A percentile compares a stretch with the other conserved stretches of the same genome.
Conservation (phyloP, 192 early-diverging fungal genomes). For the Helicostylum pulchrum region DNA sequence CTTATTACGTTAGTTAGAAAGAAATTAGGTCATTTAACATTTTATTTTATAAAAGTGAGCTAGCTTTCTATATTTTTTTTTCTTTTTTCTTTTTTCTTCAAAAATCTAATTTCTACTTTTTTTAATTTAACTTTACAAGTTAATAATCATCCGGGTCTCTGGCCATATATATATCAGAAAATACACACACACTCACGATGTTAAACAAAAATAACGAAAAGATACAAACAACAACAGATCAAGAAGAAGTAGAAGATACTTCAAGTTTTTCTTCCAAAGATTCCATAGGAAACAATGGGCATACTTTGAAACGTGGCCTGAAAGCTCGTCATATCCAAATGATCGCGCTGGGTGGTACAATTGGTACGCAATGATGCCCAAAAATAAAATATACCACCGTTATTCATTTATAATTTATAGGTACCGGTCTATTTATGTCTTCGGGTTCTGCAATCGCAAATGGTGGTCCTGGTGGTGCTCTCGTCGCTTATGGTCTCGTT, state of each 20-base stretch:
- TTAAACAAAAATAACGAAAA: slow-evolving; percentile 9
- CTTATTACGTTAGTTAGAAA: too few species aligned
- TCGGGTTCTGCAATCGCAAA: slow-evolving; percentile 61
- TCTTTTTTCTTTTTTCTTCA: background rate
- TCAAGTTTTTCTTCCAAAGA: slow-evolving; percentile 5
- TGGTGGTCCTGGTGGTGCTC: slow-evolving; percentile 71
- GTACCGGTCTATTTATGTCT: slow-evolving; percentile 70
- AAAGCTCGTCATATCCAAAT: slow-evolving; percentile 35
- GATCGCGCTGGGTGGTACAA: slow-evolving; percentile 30
- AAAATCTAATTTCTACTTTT: slow-evolving; percentile 6
- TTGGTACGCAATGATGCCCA: background rate
- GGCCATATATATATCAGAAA: background rate
- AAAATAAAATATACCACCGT: too few species aligned
- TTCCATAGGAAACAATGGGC: background rate
- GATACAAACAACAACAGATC: background rate
- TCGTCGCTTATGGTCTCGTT: slow-evolving; percentile 62
- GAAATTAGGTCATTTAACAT: background rate
- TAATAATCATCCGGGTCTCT: background rate
- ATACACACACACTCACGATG: background rate
- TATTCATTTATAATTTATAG: too few species aligned
- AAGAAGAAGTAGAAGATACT: background rate
- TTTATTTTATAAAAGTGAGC: background rate
- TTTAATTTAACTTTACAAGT: background rate
- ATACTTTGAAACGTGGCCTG: slow-evolving; percentile 12
- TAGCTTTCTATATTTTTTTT: background rate